Evolutionary conservation across 2,329 filamentous ascomycete genomes (phyloP), one percentile per base, ranked within the genome.

Genomic region (Colletotrichum sansevieriae): DNA sequence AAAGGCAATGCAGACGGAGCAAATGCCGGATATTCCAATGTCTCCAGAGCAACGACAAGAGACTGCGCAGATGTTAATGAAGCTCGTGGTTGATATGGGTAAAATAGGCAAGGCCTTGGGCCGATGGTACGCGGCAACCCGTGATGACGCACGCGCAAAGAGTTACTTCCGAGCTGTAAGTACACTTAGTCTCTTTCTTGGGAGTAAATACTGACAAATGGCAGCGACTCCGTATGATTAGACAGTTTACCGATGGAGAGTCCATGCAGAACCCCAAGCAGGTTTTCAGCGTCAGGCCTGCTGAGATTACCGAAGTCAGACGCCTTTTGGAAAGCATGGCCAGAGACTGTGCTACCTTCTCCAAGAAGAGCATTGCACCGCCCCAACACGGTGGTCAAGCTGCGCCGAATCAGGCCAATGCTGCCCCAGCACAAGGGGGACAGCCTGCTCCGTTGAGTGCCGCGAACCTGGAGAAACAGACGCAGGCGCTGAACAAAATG

Each of bases 81-180:
- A 78, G 8, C 80, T 83, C 22, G 76, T 78, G 2, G 71, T 74
- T 0, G 81, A 84, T 25, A 82, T 87, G 75, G 73, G 71, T 20
- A 84, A 83, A 71, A 76, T 87, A 20, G 81, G 81, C 18, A 82
- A 80, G 64, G 77, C 78, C 1, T 73, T 88, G 4, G 78, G 76
- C 33, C 82, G 77, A 22, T 88, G 85, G 85, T 88, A 85, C 69
- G 73, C 75, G 3, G 73, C 83, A 20, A 84, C 83, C 1, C 79
- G 78, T 15, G 85, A 88, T 65, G 85, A 88, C 62, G 73, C 72
- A 11, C 82, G 85, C 43, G 83, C 84, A 4, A 83, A 78, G 71
- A 80, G 82, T 77, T 88, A 87, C 71, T 87, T 88, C 78, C 82
- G 81, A 72, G 81, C 80, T 70, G 85, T 88, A 79, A 80, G 85